Conservation (phyloP, 177 flowering plant genomes). For the Vitis hybrid region DNA sequence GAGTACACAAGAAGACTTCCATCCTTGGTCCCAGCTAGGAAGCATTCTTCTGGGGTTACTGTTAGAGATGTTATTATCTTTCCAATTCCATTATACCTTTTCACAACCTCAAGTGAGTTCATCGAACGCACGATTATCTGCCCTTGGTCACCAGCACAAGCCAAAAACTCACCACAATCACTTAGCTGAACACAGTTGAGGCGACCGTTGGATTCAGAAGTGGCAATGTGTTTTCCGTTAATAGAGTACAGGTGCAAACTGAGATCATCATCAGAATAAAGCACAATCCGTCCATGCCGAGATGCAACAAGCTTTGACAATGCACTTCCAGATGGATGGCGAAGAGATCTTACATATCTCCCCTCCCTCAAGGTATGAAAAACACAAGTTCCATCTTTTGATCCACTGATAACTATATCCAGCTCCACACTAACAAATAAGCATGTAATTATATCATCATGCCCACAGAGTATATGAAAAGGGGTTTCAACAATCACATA, state of each 20-base stretch:
- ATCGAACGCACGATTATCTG: conserved; percentile 88
- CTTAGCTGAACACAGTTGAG: conserved; percentile 88
- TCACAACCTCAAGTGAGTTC: conserved; percentile 81
- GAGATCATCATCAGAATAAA: conserved; percentile 87
- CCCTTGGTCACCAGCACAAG: conserved; percentile 97
- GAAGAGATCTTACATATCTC: conserved; percentile 83
- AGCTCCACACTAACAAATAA: conserved; percentile 82
- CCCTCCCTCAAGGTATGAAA: conserved; percentile 88
- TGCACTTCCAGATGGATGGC: conserved; percentile 78
- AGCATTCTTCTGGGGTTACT: conserved; percentile 95
- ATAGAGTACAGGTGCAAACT: conserved; percentile 83
- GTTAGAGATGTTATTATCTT: conserved; percentile 77
- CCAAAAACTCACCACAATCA: conserved; percentile 85
- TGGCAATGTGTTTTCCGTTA: conserved; percentile 86
- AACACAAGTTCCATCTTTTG: conserved; percentile 96
- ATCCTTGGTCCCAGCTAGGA: conserved; percentile 94
- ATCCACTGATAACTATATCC: conserved; percentile 95
- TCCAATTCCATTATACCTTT: conserved; percentile 76
- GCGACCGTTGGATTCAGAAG: conserved; percentile 89
- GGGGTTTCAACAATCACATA: conserved; percentile 75
- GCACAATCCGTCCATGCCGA: conserved; percentile 74
- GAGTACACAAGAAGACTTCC: conserved; percentile 94
- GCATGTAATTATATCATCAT: conserved; percentile 95
- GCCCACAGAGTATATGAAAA: conserved; percentile 95
- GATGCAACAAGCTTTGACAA: conserved; percentile 89